Percentiles rank a stretch among this genome's conserved stretches.
Conservation (phyloP, 305 asterid species). For the Solanum hybrid region DNA sequence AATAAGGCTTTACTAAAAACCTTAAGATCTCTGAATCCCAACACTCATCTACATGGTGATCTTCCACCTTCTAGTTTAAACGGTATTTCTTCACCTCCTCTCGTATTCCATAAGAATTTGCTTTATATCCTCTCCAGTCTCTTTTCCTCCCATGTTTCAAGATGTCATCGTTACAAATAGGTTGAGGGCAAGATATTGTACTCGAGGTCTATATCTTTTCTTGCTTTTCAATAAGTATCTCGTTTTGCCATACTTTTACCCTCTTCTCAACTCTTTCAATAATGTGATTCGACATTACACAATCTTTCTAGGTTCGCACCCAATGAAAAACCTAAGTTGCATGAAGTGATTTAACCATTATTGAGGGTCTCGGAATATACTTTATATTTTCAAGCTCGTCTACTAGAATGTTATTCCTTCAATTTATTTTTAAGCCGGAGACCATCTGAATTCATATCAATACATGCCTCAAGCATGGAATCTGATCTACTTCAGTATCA, state of each 20-base stretch:
- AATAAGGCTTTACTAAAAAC: not conserved
- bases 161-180: not conserved
- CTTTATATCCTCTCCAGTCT: not conserved
- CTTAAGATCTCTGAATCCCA: not conserved
- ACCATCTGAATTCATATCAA: not conserved
- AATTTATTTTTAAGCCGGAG: not conserved
- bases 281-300: not conserved
- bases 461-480: not conserved
- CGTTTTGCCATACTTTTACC: not conserved
- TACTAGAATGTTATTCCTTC: not conserved
- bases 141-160: not conserved
- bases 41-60: not conserved
- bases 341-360: not conserved
- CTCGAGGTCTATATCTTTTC: not conserved
- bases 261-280: not conserved
- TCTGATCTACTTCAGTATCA: not conserved
- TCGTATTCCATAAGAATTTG: not conserved
- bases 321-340: not conserved
- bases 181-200: not conserved
- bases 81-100: not conserved
- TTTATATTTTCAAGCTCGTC: not conserved
- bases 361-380: not conserved
- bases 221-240: not conserved
- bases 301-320: not conserved
- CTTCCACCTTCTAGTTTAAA: not conserved